phyloP scores from a whole-genome alignment of 2,329 filamentous ascomycete species.

The Celoporthe dispersa region DNA sequence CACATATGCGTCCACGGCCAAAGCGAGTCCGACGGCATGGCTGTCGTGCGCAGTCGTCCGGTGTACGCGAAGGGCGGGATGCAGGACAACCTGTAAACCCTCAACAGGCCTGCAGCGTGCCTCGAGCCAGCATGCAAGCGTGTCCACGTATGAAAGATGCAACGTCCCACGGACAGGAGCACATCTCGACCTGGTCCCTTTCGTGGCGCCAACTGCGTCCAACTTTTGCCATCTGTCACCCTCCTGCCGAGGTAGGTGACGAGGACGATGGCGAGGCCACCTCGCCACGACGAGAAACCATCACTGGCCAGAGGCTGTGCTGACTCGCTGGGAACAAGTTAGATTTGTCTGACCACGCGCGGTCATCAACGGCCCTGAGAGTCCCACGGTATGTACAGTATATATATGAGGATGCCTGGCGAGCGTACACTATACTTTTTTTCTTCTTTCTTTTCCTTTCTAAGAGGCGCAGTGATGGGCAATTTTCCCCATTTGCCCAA shows the following conservation, averaged over 20 bases:
- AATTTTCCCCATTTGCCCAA: neutral
- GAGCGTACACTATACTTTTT: neutral
- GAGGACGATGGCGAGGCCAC: slow-evolving; percentile 5
- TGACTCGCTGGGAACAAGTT: neutral
- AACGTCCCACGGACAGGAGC: slow-evolving; percentile 16
- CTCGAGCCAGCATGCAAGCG: slow-evolving; percentile 5
- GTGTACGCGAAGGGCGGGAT: neutral
- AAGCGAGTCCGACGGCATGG: slow-evolving; percentile 3
- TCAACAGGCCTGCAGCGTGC: slow-evolving; percentile 9
- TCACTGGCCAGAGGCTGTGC: neutral
- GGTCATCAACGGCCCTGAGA: neutral
- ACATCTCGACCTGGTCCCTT: slow-evolving; percentile 1
- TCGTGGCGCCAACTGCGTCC: slow-evolving; percentile 15
- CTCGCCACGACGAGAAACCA: slow-evolving; percentile 11
- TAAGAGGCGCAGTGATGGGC: neutral
- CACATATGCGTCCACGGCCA: neutral
- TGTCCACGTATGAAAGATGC: slow-evolving; percentile 9
- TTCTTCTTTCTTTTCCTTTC: too few relatives aligned
- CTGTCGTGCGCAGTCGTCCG: neutral
- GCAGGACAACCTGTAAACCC: neutral
- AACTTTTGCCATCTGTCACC: slow-evolving; percentile 1
- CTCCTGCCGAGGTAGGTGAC: slow-evolving; percentile 12
- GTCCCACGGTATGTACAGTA: neutral
- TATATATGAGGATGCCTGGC: neutral
- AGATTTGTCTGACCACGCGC: neutral